phyloP scores from a whole-genome alignment of 192 early-diverging fungal species.

The Thoreauomyces humboldtii region DNA sequence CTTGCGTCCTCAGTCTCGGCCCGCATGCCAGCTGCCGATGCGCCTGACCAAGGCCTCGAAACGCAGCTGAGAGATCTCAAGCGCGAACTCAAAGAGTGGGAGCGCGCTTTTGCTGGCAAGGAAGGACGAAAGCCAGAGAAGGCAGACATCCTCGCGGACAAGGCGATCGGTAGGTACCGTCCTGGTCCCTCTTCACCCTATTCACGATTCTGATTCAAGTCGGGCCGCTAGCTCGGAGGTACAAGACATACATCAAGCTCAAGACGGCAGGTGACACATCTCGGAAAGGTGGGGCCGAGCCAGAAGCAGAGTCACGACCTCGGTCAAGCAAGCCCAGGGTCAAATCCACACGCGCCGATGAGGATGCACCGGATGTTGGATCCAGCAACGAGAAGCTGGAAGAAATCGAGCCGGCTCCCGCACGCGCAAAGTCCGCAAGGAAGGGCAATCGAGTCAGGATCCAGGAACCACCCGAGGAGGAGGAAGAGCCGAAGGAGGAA shows the following conservation, averaged over 20 bases:
- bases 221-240: conserved; percentile 39
- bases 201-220: neutral
- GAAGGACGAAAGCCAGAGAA: conserved; percentile 57
- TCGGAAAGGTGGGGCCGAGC: too few species aligned
- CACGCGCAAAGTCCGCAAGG: too few species aligned
- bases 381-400: too few species aligned
- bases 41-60: conserved; percentile 5
- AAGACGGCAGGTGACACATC: conserved; percentile 39
- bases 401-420: too few species aligned
- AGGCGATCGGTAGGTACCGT: conserved; percentile 38
- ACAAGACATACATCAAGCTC: conserved; percentile 56
- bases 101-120: conserved; percentile 38
- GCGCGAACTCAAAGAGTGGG: conserved; percentile 60
- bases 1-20: too few species aligned
- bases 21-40: too few species aligned
- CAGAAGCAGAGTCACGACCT: too few species aligned
- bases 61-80: conserved; percentile 36
- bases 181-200: neutral
- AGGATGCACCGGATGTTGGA: too few species aligned
- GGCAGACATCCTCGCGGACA: conserved; percentile 48
- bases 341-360: too few species aligned
- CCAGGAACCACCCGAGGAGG: too few species aligned
- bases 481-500: conserved; percentile 5
- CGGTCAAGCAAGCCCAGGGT: too few species aligned
- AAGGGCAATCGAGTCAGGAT: too few species aligned